These are phyloP conservation scores for Globisporangium camurandrum DNA, from an alignment of 352 stramenopile species.

Conservation along the genomic window DNA sequence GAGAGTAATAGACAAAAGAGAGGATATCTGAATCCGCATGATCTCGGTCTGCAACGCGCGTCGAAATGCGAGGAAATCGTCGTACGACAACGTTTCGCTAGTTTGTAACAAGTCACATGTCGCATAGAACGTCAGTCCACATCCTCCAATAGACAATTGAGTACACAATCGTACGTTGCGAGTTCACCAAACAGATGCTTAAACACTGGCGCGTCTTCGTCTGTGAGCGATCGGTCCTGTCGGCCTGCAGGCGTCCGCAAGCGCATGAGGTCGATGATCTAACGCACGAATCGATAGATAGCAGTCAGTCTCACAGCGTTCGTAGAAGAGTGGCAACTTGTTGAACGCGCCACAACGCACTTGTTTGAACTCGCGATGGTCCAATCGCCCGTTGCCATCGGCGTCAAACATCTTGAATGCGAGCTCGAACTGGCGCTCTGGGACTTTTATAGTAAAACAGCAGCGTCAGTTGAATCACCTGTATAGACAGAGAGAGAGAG, in stretches of 20 bases:
- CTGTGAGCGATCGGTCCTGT: constrained; percentile 70
- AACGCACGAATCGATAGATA: background rate
- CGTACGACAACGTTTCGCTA: constrained; percentile 74
- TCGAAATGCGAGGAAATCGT: constrained; percentile 73
- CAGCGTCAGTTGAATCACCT: background rate
- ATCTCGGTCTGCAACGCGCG: constrained; percentile 73
- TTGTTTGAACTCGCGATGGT: constrained; percentile 83
- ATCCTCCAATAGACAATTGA: background rate
- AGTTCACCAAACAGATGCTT: constrained; percentile 82
- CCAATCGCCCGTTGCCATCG: constrained; percentile 71
- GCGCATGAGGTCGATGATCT: constrained; percentile 85
- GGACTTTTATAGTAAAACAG: constrained; percentile 28
- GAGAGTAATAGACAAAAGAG: background rate
- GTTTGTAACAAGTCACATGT: background rate
- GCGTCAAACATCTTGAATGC: constrained; percentile 89
- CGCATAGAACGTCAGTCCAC: background rate
- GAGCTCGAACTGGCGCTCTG: constrained; percentile 78
- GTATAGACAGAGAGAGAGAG: background rate
- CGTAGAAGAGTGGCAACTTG: background rate
- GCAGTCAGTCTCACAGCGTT: background rate
- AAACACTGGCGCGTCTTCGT: constrained; percentile 75
- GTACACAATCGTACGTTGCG: constrained; percentile 26
- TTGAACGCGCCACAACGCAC: constrained; percentile 17
- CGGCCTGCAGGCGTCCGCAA: constrained; percentile 66
- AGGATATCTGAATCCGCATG: constrained; percentile 86